These are phyloP conservation scores for Ophiostoma triangulosporum DNA, from an alignment of 2,329 filamentous ascomycete species.

Conservation along the genomic window DNA sequence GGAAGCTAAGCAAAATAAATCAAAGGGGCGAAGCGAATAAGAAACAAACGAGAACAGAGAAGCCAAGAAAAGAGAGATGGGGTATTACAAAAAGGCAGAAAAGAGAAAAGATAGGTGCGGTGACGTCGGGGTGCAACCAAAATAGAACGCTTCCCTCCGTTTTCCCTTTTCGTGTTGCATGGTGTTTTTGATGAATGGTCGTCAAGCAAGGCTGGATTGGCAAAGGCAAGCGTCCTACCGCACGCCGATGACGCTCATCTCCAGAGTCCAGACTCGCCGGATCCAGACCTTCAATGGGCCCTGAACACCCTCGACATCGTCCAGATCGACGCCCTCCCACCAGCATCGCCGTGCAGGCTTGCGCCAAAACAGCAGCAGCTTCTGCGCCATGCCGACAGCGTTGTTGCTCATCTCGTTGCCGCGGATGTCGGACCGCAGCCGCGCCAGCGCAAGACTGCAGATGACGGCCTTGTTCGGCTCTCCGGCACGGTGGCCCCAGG, in stretches of 20 bases:
- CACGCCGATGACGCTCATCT: slow-evolving; percentile 90
- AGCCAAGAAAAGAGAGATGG: neutral
- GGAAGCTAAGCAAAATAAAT: neutral
- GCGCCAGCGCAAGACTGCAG: slow-evolving; percentile 85
- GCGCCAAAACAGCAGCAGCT: slow-evolving; percentile 92
- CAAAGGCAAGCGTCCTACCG: slow-evolving; percentile 32
- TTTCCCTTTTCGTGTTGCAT: neutral
- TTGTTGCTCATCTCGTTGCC: slow-evolving; percentile 62
- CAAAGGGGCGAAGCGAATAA: neutral
- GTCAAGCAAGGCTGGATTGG: neutral
- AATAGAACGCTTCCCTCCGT: neutral
- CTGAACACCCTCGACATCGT: slow-evolving; percentile 78
- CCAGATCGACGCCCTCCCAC: slow-evolving; percentile 95
- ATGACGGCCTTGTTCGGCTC: slow-evolving; percentile 98
- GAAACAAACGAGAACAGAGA: neutral
- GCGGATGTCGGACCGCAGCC: slow-evolving; percentile 82
- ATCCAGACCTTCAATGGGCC: slow-evolving; percentile 98
- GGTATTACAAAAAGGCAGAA: neutral
- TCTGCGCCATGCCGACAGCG: slow-evolving; percentile 95
- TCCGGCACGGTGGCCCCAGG: slow-evolving; percentile 91
- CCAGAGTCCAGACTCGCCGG: slow-evolving; percentile 90
- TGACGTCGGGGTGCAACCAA: neutral
- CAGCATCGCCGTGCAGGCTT: slow-evolving; percentile 94
- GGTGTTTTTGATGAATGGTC: neutral
- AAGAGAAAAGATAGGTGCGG: neutral